These are phyloP conservation scores for Phyllosticta capitalensis DNA, from an alignment of 2,329 filamentous ascomycete genomes.

Conservation along the genomic window DNA sequence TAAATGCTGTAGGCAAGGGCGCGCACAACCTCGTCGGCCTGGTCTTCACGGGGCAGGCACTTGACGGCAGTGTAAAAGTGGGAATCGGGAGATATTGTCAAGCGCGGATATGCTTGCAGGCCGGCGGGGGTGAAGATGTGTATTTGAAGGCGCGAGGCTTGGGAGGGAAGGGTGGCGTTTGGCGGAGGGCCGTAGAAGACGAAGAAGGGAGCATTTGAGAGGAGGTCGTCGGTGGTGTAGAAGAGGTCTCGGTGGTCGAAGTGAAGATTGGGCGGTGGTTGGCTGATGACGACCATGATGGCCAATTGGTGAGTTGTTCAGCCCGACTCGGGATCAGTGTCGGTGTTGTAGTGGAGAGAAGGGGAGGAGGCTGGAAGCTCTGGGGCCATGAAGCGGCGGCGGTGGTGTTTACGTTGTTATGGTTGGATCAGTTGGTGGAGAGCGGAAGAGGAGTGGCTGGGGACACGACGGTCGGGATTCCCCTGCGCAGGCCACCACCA, in stretches of 20 bases:
- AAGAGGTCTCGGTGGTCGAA: constrained; percentile 78
- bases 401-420: neutral
- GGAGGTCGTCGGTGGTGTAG: constrained; percentile 75
- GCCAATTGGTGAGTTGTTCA: constrained; percentile 7
- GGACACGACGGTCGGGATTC: neutral
- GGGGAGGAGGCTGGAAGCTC: constrained; percentile 5
- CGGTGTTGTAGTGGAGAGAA: constrained; percentile 3
- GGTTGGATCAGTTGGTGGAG: neutral
- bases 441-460: neutral
- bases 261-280: constrained; percentile 65
- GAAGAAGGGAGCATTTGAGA: constrained; percentile 71
- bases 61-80: constrained; percentile 85
- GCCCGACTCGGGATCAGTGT: neutral
- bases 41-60: constrained; percentile 82
- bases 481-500: too few species aligned
- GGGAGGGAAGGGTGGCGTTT: constrained; percentile 75
- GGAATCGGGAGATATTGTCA: constrained; percentile 88
- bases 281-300: constrained; percentile 70
- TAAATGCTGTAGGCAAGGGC: constrained; percentile 84
- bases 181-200: constrained; percentile 90
- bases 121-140: constrained; percentile 87
- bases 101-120: constrained; percentile 77
- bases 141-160: constrained; percentile 87
- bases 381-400: neutral
- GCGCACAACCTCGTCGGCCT: constrained; percentile 87